Evolutionary conservation across 352 stramenopile genomes (phyloP), one percentile per base, ranked within the genome.

Genomic region (Albugo candida): DNA sequence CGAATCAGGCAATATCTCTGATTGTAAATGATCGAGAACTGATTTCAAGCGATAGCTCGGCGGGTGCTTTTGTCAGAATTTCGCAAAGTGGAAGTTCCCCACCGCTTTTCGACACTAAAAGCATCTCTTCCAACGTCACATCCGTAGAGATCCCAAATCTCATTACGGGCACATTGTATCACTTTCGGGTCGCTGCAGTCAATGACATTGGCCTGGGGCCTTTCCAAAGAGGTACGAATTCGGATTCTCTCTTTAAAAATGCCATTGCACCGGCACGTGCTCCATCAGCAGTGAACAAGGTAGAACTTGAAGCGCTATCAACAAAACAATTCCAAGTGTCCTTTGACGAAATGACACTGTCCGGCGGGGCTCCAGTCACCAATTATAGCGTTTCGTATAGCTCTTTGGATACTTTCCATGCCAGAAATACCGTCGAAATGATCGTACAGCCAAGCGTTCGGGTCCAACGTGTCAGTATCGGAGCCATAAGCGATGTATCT

Each of bases 141-240:
- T 49, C 24, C 12, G 39, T 8, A 49, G 81, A 75, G 41, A 72
- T 91, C 38, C 62, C 67, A 8, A 48, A 53, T 1, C 58, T 91
- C 8, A 48, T 51, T 13, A 82, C 64, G 10, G 75, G 78, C 11
- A 48, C 56, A 12, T 44, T 55, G 11, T 95, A 95, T 59, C 83
- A 69, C 35, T 75, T 85, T 6, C 70, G 81, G 13, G 73, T 97
- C 5, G 64, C 70, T 27, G 83, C 82, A 10, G 53, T 59, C 10
- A 95, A 93, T 47, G 82, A 92, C 49, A 67, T 67, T 38, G 85
- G 88, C 6, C 62, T 67, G 24, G 81, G 86, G 0, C 66, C 56
- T 1, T 94, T 86, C 31, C 24, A 31, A 31, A 31, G 24, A 10
- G 24, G 24, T 10, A 31, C 24, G 3, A 31, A 3, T 10, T 31